Evolutionary conservation across 1,139 yeast species (phyloP).

Genomic region (Blastobotrys indianensis): DNA sequence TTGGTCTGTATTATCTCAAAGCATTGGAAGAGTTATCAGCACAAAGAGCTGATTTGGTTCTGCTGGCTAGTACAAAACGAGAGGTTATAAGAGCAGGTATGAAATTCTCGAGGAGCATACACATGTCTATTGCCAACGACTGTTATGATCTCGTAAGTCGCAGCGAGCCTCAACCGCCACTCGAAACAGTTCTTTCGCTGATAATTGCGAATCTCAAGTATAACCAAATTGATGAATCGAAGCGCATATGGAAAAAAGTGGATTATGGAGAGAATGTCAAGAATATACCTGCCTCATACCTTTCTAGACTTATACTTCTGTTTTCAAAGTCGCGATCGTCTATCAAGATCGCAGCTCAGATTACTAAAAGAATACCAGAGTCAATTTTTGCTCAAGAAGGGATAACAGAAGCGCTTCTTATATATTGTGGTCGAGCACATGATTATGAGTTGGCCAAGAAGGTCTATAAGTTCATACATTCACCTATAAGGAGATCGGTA

Average conservation of each 20-base stretch:
- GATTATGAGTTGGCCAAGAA: constrained; percentile 21
- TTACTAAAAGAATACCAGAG: constrained; percentile 28
- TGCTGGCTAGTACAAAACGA: constrained; percentile 12
- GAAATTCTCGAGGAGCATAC: constrained; percentile 12
- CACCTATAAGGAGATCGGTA: constrained; percentile 23
- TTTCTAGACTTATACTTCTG: constrained; percentile 21
- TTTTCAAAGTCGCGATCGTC: constrained; percentile 21
- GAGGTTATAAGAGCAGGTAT: constrained; percentile 16
- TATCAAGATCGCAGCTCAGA: constrained; percentile 18
- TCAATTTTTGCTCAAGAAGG: constrained; percentile 21
- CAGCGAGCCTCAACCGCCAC: constrained; percentile 1
- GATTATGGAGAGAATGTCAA: constrained; percentile 7
- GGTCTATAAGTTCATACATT: constrained; percentile 19
- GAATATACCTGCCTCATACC: constrained; percentile 14
- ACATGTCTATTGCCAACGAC: constrained; percentile 24
- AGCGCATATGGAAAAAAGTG: constrained; percentile 17
- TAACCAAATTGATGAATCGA: constrained; percentile 12
- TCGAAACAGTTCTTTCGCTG: constrained; percentile 1
- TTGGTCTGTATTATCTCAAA: constrained; percentile 5
- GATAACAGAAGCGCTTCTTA: constrained; percentile 24
- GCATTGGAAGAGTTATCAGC: constrained; percentile 4
- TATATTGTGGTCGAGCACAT: constrained; percentile 22
- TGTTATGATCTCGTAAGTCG: constrained; percentile 13
- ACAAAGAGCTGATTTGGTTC: neutral
- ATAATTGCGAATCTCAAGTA: neutral